These are phyloP conservation scores for Paraphoma sp. DNA, from an alignment of 2,329 filamentous ascomycete genomes.

Conservation along the genomic window DNA sequence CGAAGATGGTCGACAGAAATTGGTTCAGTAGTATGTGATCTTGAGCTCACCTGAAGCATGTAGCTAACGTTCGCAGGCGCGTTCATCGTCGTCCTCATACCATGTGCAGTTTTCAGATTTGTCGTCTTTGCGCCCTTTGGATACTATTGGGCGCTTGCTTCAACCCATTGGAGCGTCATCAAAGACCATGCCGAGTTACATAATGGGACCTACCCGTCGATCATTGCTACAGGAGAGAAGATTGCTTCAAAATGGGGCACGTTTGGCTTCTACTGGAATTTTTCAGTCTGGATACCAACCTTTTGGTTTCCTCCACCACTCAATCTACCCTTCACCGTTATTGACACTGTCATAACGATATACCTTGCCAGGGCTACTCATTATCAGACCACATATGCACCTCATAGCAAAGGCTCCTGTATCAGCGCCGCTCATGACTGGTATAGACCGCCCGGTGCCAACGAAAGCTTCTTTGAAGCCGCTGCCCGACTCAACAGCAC, in stretches of 20 bases:
- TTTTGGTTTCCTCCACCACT: conserved; percentile 10
- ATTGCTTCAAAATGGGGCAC: conserved; percentile 15
- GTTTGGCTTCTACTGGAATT: conserved; percentile 6
- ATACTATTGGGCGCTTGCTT: conserved; percentile 4
- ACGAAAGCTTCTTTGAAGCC: conserved; percentile 38
- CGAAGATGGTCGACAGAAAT: not conserved
- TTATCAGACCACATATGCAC: conserved; percentile 14
- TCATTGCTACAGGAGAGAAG: conserved; percentile 10
- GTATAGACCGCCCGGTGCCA: conserved; percentile 17
- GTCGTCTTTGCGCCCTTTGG: conserved; percentile 2
- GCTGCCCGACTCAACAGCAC: conserved; percentile 31
- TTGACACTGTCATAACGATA: conserved; percentile 11
- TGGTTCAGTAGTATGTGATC: not conserved
- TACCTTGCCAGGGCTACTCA: conserved; percentile 7
- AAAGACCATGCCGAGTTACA: conserved; percentile 12
- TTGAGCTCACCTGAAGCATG: not conserved
- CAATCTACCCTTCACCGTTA: conserved; percentile 11
- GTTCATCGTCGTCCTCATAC: not conserved
- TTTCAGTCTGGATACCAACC: conserved; percentile 5
- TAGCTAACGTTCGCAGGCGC: not conserved
- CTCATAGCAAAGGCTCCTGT: conserved; percentile 8
- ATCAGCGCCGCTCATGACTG: not conserved
- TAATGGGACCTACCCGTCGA: conserved; percentile 14
- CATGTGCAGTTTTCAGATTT: conserved; percentile 10
- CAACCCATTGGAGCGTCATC: conserved; percentile 10